phyloP scores from a whole-genome alignment of 345 rosid genomes.

The Arabis hirsuta region DNA sequence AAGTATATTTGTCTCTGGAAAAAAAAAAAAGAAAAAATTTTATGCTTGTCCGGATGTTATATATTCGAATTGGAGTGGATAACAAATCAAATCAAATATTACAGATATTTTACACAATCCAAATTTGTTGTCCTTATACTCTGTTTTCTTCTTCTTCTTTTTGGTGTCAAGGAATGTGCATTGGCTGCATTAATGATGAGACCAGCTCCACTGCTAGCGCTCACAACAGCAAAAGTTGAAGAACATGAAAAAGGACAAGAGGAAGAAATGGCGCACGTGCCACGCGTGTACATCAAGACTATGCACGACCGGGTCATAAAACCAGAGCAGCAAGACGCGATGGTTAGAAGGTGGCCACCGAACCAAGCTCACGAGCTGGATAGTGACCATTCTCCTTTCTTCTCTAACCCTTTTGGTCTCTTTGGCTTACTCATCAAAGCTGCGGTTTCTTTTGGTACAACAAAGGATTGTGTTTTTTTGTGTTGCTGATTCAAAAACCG shows the following conservation, averaged over 20 bases:
- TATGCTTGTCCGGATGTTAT: background rate
- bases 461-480: background rate
- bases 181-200: slow-evolving; percentile 72
- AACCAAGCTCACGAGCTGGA: slow-evolving; percentile 58
- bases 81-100: background rate
- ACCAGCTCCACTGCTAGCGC: slow-evolving; percentile 72
- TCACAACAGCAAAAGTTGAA: slow-evolving; percentile 52
- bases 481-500: background rate
- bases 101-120: background rate
- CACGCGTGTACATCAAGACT: slow-evolving; percentile 72
- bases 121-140: background rate
- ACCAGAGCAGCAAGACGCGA: slow-evolving; percentile 77
- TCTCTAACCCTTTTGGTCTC: slow-evolving; percentile 72
- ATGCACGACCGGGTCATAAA: slow-evolving; percentile 62
- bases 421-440: slow-evolving; percentile 73
- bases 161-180: slow-evolving; percentile 59
- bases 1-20: background rate
- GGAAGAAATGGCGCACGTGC: slow-evolving; percentile 45
- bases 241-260: slow-evolving; percentile 26
- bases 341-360: slow-evolving; percentile 82
- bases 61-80: background rate
- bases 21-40: too few relatives aligned
- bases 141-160: background rate
- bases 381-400: slow-evolving; percentile 84
- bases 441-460: slow-evolving; percentile 46